Evolutionary conservation across 1,284 basidiomycete genomes (phyloP), one percentile per base, ranked within the genome.

Genomic region (Boletus sp.): DNA sequence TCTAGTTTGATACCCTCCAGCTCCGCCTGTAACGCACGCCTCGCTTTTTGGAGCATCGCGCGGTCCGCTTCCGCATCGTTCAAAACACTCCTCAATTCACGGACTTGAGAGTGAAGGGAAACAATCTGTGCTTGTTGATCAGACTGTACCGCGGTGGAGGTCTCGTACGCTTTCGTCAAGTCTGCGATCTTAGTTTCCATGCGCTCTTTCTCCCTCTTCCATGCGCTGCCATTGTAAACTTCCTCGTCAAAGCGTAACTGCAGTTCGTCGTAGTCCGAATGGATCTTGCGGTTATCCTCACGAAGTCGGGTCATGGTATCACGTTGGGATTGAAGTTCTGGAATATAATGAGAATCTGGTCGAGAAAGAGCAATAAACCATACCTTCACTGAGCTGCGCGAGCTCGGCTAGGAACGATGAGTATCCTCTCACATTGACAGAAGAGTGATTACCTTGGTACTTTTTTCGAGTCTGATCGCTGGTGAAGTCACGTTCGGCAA

Each of bases 191-290:
- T 91, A 36, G 80, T 84, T 52, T 93, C 88, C 63, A 92, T 71
- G 9, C 88, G 82, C 52, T 91, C 89, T 63, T 83, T 89, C 68
- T 92, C 89, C 56, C 88, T 87, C 72, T 87, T 88, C 88, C 89
- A 92, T 4, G 84, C 80, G 9, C 82, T 78, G 38, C 82, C 82
- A 49, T 78, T 86, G 65, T 87, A 88, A 1, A 84, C 75, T 57
- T 91, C 88, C 55, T 90, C 84, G 51, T 91, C 86, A 56, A 82
- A 83, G 32, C 80, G 77, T 34, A 85, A 68, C 55, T 88, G 84
- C 2, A 92, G 75, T 46, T 88, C 82, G 50, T 91, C 88, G 45
- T 84, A 80, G 54, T 91, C 83, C 0, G 84, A 84, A 13, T 87
- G 81, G 30, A 84, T 73, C 60, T 87, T 85, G 48, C 87, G 78